Evolutionary conservation across 495 filamentous ascomycete genomes (phyloP).

Genomic region (Penicillium bialowiezense): DNA sequence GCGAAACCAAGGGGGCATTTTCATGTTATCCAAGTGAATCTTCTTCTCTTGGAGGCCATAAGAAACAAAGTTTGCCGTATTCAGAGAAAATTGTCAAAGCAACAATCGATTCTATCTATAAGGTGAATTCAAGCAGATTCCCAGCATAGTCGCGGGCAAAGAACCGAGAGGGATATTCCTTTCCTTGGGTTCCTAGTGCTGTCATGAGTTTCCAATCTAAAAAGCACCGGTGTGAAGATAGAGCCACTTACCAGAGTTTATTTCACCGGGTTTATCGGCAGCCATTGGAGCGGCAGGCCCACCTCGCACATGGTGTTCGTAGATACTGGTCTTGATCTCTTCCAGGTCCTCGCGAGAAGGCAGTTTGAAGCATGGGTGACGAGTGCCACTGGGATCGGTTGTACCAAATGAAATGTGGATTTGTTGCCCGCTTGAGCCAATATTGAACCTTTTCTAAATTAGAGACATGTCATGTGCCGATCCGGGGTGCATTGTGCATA

Average conservation of each 20-base stretch:
- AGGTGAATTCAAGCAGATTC: slow-evolving; percentile 59
- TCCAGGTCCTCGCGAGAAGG: slow-evolving; percentile 42
- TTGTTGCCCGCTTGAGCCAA: slow-evolving; percentile 55
- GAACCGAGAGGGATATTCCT: slow-evolving; percentile 58
- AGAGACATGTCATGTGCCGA: background rate
- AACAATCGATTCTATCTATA: too few species aligned
- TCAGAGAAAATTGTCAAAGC: too few species aligned
- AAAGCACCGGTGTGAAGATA: background rate
- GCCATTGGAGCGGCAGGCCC: slow-evolving; percentile 48
- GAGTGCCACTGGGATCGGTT: slow-evolving; percentile 41
- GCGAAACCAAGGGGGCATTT: too few species aligned
- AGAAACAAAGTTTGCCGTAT: too few species aligned
- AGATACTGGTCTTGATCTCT: slow-evolving; percentile 47
- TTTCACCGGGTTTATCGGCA: slow-evolving; percentile 54
- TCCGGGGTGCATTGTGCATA: slow-evolving; percentile 3
- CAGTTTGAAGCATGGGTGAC: slow-evolving; percentile 60
- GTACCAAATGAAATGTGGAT: slow-evolving; percentile 54
- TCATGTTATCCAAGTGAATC: too few species aligned
- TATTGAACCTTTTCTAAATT: slow-evolving; percentile 48
- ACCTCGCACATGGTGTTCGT: slow-evolving; percentile 49
- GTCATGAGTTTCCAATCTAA: background rate
- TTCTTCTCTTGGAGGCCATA: too few species aligned
- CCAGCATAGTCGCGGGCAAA: slow-evolving; percentile 64
- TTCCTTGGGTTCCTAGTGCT: slow-evolving; percentile 44
- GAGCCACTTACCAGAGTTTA: slow-evolving; percentile 44